phyloP scores from a whole-genome alignment of 805 yeast species.

The Pichia pseudocactophila region DNA sequence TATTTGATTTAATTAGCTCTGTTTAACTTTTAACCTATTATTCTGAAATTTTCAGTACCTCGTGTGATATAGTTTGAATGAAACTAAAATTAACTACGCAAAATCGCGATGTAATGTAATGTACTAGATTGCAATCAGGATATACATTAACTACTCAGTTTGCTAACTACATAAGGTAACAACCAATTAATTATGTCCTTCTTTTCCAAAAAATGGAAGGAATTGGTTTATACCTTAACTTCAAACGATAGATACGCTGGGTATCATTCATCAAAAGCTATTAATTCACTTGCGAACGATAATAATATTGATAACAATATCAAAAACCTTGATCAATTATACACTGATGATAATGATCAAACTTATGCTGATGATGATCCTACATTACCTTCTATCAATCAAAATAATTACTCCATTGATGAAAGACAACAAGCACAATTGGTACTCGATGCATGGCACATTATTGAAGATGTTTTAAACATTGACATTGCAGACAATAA shows the following conservation, averaged over 20 bases:
- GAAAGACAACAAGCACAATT: constrained; percentile 11
- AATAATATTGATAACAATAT: constrained; percentile 15
- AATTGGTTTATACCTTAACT: constrained; percentile 52
- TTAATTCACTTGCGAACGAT: constrained; percentile 14
- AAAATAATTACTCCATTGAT: constrained; percentile 1
- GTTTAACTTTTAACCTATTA: no score
- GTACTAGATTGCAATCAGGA: no score
- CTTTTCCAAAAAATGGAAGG: constrained; percentile 37
- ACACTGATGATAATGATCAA: neutral
- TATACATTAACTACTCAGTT: no score
- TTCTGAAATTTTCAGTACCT: no score
- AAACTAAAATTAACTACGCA: no score
- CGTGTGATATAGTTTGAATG: no score
- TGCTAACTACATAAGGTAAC: no score
- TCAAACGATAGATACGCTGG: constrained; percentile 68
- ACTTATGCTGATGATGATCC: neutral
- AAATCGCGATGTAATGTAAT: no score
- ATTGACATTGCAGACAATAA: constrained; percentile 1
- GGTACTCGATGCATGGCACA: constrained; percentile 24
- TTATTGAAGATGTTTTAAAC: constrained; percentile 68
- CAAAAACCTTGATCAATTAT: neutral
- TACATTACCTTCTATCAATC: no score
- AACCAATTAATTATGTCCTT: constrained; percentile 7
- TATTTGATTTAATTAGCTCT: no score
- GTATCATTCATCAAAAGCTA: constrained; percentile 31